Evolutionary conservation across 1,284 basidiomycete species (phyloP).

Genomic region (Trichosporon coremiiforme): DNA sequence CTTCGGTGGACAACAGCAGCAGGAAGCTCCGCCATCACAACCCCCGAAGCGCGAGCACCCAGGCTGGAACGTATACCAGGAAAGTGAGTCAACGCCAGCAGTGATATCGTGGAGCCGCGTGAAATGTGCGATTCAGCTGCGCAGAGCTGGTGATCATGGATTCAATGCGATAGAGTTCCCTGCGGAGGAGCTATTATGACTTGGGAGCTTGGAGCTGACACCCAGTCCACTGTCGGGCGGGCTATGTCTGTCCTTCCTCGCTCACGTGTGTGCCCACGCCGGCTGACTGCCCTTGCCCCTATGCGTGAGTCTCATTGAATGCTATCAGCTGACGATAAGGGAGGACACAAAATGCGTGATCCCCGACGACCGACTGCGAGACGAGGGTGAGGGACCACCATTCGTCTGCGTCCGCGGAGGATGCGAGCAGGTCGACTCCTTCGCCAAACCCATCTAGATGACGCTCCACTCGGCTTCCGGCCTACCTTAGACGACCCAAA

Average conservation of each 20-base stretch:
- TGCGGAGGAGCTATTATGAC: no score
- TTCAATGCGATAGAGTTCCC: no score
- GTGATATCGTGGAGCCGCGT: no score
- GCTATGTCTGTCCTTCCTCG: conserved; percentile 51
- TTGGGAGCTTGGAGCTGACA: not conserved
- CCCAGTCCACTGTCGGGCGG: conserved; percentile 50
- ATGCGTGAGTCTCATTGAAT: conserved; percentile 43
- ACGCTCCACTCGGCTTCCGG: not conserved
- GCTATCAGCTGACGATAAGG: conserved; percentile 30
- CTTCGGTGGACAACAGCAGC: conserved; percentile 35
- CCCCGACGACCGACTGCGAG: conserved; percentile 44
- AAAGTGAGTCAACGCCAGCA: conserved; percentile 35
- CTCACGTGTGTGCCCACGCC: conserved; percentile 54
- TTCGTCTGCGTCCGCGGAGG: conserved; percentile 48
- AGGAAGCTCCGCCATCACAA: conserved; percentile 35
- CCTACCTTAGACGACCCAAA: not conserved
- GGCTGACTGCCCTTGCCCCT: conserved; percentile 54
- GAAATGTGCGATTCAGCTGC: no score
- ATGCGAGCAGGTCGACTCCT: conserved; percentile 41
- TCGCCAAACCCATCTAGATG: conserved; percentile 40
- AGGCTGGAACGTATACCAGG: conserved; percentile 48
- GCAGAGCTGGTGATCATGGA: no score
- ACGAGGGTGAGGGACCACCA: conserved; percentile 54
- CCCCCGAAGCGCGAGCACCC: conserved; percentile 39
- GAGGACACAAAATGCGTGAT: conserved; percentile 54